These are phyloP conservation scores for Hyaloperonospora brassicae DNA, from an alignment of 352 stramenopile genomes.

Conservation along the genomic window DNA sequence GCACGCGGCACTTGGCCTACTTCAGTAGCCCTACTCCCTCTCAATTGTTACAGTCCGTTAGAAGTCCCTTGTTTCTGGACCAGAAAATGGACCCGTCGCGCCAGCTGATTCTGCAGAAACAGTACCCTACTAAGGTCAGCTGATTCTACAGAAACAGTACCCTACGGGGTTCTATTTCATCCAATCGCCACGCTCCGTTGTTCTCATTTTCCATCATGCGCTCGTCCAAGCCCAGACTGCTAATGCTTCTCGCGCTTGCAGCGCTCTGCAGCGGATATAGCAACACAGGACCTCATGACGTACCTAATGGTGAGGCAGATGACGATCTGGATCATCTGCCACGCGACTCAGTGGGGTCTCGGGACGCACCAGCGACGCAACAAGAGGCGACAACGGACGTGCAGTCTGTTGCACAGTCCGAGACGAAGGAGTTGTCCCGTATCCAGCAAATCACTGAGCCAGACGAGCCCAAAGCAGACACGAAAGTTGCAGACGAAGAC, in stretches of 20 bases:
- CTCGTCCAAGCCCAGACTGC: background rate
- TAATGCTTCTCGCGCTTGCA: conserved; percentile 9
- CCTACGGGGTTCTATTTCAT: conserved; percentile 1
- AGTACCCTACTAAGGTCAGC: conserved; percentile 1
- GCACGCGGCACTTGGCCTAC: too few relatives aligned
- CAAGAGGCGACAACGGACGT: conserved; percentile 3
- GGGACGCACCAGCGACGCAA: conserved; percentile 3
- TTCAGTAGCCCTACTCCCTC: too few relatives aligned
- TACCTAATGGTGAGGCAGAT: background rate
- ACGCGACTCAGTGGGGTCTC: background rate
- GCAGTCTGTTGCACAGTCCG: background rate
- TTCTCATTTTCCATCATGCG: conserved; percentile 1
- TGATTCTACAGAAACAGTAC: background rate
- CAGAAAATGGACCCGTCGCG: too few relatives aligned
- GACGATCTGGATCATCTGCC: background rate
- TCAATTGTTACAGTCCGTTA: too few relatives aligned
- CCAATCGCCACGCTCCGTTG: background rate
- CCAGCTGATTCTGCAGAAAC: background rate
- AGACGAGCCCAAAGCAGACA: conserved; percentile 14
- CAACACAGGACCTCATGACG: conserved; percentile 20
- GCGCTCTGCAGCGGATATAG: conserved; percentile 6
- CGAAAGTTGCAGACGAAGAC: conserved; percentile 37
- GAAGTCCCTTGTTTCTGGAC: too few relatives aligned
- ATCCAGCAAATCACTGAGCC: conserved; percentile 19
- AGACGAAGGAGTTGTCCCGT: conserved; percentile 6